A percentile compares a stretch with the other conserved stretches of the same genome.
Evolutionary conservation across 116 monocot genomes (phyloP).

Genomic region (Thalassia testudinum): DNA sequence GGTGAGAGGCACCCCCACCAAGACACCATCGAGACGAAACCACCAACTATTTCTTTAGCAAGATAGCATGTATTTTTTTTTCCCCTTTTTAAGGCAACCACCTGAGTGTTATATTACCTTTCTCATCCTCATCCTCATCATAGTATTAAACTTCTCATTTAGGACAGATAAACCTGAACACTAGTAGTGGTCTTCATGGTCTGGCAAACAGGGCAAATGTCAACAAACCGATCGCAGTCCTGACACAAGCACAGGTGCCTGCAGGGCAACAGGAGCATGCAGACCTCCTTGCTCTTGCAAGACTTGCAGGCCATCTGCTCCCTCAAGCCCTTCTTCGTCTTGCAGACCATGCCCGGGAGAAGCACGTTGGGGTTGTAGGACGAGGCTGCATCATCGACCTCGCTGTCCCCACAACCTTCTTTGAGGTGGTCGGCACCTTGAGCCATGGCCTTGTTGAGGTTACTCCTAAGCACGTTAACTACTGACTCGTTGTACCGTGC

Average conservation of each 20-base stretch:
- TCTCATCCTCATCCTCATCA: too few relatives aligned
- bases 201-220: slow-evolving; percentile 35
- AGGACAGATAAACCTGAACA: slow-evolving; percentile 25
- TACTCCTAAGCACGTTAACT: slow-evolving; percentile 26
- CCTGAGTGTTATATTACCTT: too few relatives aligned
- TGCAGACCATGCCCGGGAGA: background rate
- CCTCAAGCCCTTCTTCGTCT: background rate
- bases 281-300: slow-evolving; percentile 24
- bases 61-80: too few relatives aligned
- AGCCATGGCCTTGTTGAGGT: slow-evolving; percentile 33
- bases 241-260: slow-evolving; percentile 50
- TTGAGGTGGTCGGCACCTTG: slow-evolving; percentile 20
- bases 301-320: slow-evolving; percentile 22
- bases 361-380: slow-evolving; percentile 8
- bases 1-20: too few relatives aligned
- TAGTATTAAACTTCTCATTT: background rate
- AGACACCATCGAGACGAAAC: too few relatives aligned
- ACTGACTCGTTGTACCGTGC: slow-evolving; percentile 39
- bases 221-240: slow-evolving; percentile 24
- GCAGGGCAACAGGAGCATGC: slow-evolving; percentile 41
- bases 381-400: slow-evolving; percentile 45
- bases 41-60: too few relatives aligned
- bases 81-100: too few relatives aligned
- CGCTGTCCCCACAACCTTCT: slow-evolving; percentile 58
- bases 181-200: slow-evolving; percentile 14